Evolutionary conservation across 257 asterid species (phyloP).

Genomic region (Plectranthus barbatus): DNA sequence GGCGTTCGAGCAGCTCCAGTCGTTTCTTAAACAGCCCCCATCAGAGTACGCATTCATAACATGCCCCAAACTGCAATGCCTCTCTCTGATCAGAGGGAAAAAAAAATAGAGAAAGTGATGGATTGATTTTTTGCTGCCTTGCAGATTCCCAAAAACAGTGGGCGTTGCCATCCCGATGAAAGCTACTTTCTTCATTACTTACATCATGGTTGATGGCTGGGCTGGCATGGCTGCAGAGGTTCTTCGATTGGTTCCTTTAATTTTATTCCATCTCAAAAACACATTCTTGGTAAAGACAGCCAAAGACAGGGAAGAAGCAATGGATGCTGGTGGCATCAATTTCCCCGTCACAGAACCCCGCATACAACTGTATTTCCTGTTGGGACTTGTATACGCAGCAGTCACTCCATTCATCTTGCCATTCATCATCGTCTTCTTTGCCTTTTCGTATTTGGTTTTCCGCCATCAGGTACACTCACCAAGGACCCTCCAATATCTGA

Average conservation of each 20-base stretch:
- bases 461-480: slow-evolving; percentile 75
- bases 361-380: slow-evolving; percentile 69
- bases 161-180: slow-evolving; percentile 91
- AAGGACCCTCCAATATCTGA: background rate
- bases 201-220: slow-evolving; percentile 98
- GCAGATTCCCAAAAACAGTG: slow-evolving; percentile 78
- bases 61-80: background rate
- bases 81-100: too few species aligned
- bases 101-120: background rate
- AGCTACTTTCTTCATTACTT: slow-evolving; percentile 88
- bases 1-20: slow-evolving; percentile 82
- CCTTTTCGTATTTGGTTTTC: slow-evolving; percentile 64
- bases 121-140: slow-evolving; percentile 2
- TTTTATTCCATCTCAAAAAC: slow-evolving; percentile 69
- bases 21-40: slow-evolving; percentile 68
- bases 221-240: slow-evolving; percentile 91
- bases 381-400: slow-evolving; percentile 72
- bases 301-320: slow-evolving; percentile 75
- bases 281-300: slow-evolving; percentile 87
- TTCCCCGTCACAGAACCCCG: slow-evolving; percentile 70
- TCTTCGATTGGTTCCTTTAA: slow-evolving; percentile 58
- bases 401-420: slow-evolving; percentile 80
- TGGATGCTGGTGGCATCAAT: slow-evolving; percentile 72
- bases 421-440: slow-evolving; percentile 79
- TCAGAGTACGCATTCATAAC: slow-evolving; percentile 43